These are phyloP conservation scores for Myxozyma monticola DNA, from an alignment of 805 yeast species.

Conservation along the genomic window DNA sequence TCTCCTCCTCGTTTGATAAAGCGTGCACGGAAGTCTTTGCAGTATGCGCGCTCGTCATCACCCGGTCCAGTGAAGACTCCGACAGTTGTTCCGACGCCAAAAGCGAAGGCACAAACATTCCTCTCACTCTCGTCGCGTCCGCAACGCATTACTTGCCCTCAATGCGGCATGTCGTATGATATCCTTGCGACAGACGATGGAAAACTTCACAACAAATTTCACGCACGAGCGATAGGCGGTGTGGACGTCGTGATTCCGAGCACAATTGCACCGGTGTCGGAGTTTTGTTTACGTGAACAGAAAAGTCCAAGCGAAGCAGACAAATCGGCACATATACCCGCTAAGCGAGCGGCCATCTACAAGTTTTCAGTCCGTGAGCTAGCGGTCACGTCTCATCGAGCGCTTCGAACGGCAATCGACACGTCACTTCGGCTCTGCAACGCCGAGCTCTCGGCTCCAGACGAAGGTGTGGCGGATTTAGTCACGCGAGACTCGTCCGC, in stretches of 20 bases:
- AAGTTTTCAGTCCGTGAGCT: conserved; percentile 7
- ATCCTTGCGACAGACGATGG: conserved; percentile 45
- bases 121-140: conserved; percentile 25
- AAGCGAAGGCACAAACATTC: conserved; percentile 23
- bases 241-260: conserved; percentile 41
- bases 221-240: conserved; percentile 47
- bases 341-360: background rate
- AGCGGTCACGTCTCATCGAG: conserved; percentile 2
- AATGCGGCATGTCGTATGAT: conserved; percentile 57
- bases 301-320: too few relatives aligned
- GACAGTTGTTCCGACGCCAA: background rate
- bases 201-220: conserved; percentile 50
- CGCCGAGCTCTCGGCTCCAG: conserved; percentile 52
- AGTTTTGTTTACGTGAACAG: too few relatives aligned
- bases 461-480: conserved; percentile 28
- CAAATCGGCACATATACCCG: background rate
- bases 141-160: conserved; percentile 43
- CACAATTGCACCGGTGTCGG: background rate
- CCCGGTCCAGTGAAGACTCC: too few relatives aligned
- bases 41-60: background rate
- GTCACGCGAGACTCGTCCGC: background rate
- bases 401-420: conserved; percentile 34
- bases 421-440: conserved; percentile 50
- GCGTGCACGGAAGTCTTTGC: too few relatives aligned
- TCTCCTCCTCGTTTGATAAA: background rate